Base-by-base conservation (phyloP, 371 early-diverging fungal species). In the Cokeromyces recurvatus region DNA sequence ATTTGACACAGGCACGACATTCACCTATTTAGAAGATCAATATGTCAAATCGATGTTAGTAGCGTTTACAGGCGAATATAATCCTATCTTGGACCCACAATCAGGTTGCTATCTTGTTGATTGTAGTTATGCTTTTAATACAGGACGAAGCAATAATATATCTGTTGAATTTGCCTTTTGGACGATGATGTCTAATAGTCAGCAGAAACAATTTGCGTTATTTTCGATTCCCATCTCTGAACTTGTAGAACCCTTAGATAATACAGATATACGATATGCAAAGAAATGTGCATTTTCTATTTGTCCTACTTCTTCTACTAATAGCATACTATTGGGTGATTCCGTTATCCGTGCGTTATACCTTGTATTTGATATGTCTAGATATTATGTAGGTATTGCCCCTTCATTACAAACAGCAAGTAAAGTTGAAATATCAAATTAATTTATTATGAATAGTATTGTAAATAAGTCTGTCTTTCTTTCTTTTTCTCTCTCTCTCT, bases 351-450 rank as follows among this genome's bases (percentile, higher is more conserved):
- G 60, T 15, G 43, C 62, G 7, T 49, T 51, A 6, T 69, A 64
- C 38, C 47, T 60, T 8, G 61, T 64, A 12, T 69, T 64, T 46
- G 70, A 69, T 42, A 55, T 55, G 48, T 21, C 38, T 3, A 38
- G 40, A 8, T 32, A 40, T 16, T 32, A 39, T 12, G 38, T 50
- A 27, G 42, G 36, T 22, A 39, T 53, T 29, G 43, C 43, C 14
- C 43, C 43, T 15, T 40, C 43, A 22, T n/a, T 36, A 5, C 9
- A 34, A 23, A 29, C 32, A 21, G 1, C 37, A 7, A 31, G 44
- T 34, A 38, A 31, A 21, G 31, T 43, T 14, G 29, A 29, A 11
- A 8, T 29, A 29, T 29, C 29, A 11, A 11, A 29, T 29, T 29
- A 8, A 29, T 29, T n/a, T n/a, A n/a, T n/a, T n/a, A n/a, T n/a